These are phyloP conservation scores for Geosmithia flava DNA, from an alignment of 2,329 filamentous ascomycete species.

Conservation along the genomic window DNA sequence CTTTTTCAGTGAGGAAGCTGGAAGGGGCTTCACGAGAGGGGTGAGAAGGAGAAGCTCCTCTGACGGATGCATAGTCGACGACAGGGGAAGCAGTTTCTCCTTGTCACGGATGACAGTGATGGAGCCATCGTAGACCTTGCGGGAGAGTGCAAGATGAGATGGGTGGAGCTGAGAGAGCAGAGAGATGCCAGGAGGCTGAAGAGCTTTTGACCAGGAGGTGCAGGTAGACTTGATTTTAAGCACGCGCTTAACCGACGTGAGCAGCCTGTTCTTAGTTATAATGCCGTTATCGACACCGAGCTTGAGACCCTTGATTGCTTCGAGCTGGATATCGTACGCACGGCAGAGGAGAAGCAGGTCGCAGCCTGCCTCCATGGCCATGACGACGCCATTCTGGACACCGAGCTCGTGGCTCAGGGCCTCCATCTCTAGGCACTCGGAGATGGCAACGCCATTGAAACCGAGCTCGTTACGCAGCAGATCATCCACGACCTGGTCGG, in stretches of 20 bases:
- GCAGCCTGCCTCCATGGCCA: conserved; percentile 94
- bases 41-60: conserved; percentile 86
- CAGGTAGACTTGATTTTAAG: conserved; percentile 72
- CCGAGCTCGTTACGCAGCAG: conserved; percentile 77
- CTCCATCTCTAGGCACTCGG: conserved; percentile 94
- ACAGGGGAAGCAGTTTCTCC: conserved; percentile 70
- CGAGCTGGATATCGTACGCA: conserved; percentile 77
- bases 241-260: conserved; percentile 67
- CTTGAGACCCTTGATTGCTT: conserved; percentile 83
- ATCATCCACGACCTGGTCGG: conserved; percentile 86
- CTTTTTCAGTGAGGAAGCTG: conserved; percentile 73
- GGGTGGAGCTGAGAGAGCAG: conserved; percentile 73
- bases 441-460: conserved; percentile 87
- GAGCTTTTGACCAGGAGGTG: conserved; percentile 80
- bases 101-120: conserved; percentile 90
- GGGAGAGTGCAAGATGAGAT: conserved; percentile 69
- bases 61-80: conserved; percentile 66
- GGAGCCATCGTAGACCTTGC: conserved; percentile 78
- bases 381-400: conserved; percentile 92
- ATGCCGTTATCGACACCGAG: conserved; percentile 84
- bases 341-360: conserved; percentile 83
- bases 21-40: conserved; percentile 82
- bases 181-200: conserved; percentile 73
- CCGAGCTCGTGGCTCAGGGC: conserved; percentile 90
- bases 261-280: conserved; percentile 68